Conservation (phyloP, 306 rosid genomes). For the Neltuma alba region DNA sequence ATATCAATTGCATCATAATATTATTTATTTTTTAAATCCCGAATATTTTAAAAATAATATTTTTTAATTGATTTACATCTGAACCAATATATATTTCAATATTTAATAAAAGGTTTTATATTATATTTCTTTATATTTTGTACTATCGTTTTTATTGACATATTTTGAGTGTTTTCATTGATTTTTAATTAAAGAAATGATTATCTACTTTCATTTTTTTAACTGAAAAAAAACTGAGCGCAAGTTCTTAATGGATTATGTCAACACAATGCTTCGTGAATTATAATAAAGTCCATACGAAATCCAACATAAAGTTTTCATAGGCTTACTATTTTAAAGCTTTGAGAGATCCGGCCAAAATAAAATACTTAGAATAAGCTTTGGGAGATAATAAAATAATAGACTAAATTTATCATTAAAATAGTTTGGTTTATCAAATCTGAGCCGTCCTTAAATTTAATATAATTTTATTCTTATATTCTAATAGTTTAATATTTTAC, state of each 20-base stretch:
- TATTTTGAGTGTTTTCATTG: background rate
- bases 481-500: too few relatives aligned
- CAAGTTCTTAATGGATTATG: background rate
- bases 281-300: background rate
- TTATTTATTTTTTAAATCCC: background rate
- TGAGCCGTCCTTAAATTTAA: too few relatives aligned
- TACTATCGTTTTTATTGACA: background rate
- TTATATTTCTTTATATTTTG: background rate
- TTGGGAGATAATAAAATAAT: background rate
- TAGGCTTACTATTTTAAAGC: background rate
- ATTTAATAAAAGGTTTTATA: background rate
- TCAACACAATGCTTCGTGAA: background rate
- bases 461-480: too few relatives aligned
- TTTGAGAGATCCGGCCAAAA: background rate
- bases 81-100: background rate
- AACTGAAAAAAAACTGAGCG: background rate
- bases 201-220: background rate
- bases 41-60: background rate
- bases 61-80: background rate
- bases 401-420: background rate
- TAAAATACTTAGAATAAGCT: conserved; percentile 1
- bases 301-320: background rate
- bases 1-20: background rate
- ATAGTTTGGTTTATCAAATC: too few relatives aligned
- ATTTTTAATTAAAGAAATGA: background rate